Evolutionary conservation across 2,329 filamentous ascomycete genomes (phyloP).

Genomic region (Pestalotiopsis fici): DNA sequence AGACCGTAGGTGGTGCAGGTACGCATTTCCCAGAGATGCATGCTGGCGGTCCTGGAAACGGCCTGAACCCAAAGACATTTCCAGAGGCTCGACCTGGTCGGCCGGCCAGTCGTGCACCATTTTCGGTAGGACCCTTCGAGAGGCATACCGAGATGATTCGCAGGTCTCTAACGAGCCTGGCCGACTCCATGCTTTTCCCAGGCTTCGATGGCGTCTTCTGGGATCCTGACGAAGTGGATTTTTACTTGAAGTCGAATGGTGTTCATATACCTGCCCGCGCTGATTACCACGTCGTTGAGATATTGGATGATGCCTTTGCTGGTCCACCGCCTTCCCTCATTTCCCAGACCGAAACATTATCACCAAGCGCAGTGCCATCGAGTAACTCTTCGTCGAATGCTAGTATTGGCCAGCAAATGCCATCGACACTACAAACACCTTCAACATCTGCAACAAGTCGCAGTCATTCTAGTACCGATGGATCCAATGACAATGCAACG

Average conservation of each 20-base stretch:
- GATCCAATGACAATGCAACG: conserved; percentile 7
- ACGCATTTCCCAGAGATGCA: conserved; percentile 56
- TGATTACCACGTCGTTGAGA: conserved; percentile 61
- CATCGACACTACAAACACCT: not conserved
- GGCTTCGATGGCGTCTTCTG: conserved; percentile 77
- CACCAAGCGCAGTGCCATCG: not conserved
- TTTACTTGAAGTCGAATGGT: conserved; percentile 66
- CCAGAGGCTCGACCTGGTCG: not conserved
- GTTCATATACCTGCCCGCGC: conserved; percentile 62
- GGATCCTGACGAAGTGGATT: conserved; percentile 75
- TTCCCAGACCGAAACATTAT: not conserved
- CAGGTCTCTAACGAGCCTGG: conserved; percentile 43
- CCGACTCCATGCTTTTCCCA: conserved; percentile 54
- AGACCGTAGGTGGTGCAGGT: conserved; percentile 68
- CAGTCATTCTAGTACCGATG: not conserved
- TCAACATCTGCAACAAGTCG: not conserved
- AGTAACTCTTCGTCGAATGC: not conserved
- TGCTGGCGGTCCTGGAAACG: conserved; percentile 19
- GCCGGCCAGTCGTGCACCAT: conserved; percentile 30
- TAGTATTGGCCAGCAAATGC: not conserved
- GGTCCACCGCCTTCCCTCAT: not conserved
- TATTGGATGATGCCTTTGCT: conserved; percentile 45
- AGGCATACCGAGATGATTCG: conserved; percentile 37
- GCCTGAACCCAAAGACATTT: not conserved
- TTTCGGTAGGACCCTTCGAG: conserved; percentile 51